These are phyloP conservation scores for Vigna trinervia DNA, from an alignment of 306 rosid genomes.

Conservation along the genomic window DNA sequence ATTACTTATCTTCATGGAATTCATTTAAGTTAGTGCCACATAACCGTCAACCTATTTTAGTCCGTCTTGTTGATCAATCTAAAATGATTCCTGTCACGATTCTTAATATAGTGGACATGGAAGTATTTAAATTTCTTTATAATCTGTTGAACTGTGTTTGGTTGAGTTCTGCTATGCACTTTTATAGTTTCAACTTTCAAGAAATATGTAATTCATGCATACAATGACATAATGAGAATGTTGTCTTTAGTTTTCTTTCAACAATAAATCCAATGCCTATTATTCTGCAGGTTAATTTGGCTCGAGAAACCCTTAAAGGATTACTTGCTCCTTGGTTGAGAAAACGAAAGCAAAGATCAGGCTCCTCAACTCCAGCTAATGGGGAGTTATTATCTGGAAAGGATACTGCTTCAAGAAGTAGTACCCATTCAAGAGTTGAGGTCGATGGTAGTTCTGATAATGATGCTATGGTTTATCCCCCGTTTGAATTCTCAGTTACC, in stretches of 20 bases:
- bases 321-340: constrained; percentile 79
- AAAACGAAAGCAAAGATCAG: constrained; percentile 67
- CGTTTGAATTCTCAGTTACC: constrained; percentile 75
- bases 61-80: constrained; percentile 30
- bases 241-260: constrained; percentile 4
- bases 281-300: constrained; percentile 72
- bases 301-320: constrained; percentile 90
- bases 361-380: constrained; percentile 63
- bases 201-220: not conserved
- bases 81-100: constrained; percentile 32
- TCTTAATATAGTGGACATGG: not conserved
- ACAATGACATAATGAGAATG: constrained; percentile 11
- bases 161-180: constrained; percentile 26
- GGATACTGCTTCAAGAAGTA: constrained; percentile 65
- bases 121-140: not conserved
- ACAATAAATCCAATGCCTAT: constrained; percentile 16
- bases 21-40: not conserved
- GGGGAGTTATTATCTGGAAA: constrained; percentile 72
- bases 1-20: constrained; percentile 23
- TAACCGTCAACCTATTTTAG: constrained; percentile 14
- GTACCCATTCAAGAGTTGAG: constrained; percentile 72
- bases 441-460: constrained; percentile 69
- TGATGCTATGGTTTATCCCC: constrained; percentile 81
- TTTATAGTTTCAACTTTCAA: constrained; percentile 19
- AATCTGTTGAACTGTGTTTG: constrained; percentile 24